A percentile compares a stretch with the other conserved stretches of the same genome.
Evolutionary conservation across 148 eudicot genomes (phyloP).

Genomic region (Vaccinium darrowii): DNA sequence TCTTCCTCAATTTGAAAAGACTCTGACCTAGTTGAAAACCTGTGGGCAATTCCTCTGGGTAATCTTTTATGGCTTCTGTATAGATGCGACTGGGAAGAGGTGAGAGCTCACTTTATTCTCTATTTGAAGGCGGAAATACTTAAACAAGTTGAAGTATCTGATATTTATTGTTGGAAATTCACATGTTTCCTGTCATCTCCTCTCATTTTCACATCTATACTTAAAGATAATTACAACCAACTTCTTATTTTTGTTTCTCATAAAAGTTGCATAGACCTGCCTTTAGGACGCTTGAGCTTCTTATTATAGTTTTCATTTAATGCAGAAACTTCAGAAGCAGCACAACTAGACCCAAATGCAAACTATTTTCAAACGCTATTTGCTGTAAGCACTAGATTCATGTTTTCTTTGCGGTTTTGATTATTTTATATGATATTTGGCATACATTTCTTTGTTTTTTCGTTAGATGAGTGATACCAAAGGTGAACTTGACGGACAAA

Average conservation of each 20-base stretch:
- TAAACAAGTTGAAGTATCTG: no score
- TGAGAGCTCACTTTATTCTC: no score
- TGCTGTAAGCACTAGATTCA: neutral
- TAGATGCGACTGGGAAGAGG: no score
- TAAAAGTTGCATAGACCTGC: neutral
- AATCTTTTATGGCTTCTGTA: no score
- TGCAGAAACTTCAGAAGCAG: conserved; percentile 75
- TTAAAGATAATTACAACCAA: neutral
- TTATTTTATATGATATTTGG: neutral
- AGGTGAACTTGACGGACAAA: conserved; percentile 77
- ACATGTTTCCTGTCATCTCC: no score
- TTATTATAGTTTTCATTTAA: conserved; percentile 1
- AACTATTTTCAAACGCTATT: no score
- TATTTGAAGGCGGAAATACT: no score
- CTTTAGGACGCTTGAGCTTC: neutral
- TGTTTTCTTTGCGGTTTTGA: neutral
- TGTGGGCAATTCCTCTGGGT: neutral
- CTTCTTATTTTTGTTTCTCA: neutral
- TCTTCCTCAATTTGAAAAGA: neutral
- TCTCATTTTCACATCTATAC: neutral
- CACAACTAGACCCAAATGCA: no score
- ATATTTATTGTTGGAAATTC: no score
- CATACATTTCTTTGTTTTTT: neutral
- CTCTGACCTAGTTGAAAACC: neutral
- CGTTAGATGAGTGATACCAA: conserved; percentile 71